Evolutionary conservation across 495 filamentous ascomycete species (phyloP), one percentile per base, ranked within the genome.

Genomic region (Articulospora tetracladia): DNA sequence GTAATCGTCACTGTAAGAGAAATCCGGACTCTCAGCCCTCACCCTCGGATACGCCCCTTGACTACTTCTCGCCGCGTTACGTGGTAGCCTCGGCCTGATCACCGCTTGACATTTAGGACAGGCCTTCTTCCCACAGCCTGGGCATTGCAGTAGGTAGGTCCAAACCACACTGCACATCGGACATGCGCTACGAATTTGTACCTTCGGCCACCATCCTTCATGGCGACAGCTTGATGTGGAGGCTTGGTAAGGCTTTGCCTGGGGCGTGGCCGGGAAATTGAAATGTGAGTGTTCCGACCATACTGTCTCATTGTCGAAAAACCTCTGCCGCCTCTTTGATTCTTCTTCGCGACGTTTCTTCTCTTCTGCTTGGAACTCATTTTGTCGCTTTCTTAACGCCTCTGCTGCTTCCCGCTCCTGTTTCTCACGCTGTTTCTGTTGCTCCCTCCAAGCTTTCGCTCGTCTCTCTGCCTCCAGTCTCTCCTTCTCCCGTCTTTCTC

Each of bases 131-230:
- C 56, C 46, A 59, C 69, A 71, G 51, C 60, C 55, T 3, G 69
- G 69, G 58, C 69, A 71, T 52, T 71, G 48, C 28, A 69, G 60
- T 30, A 71, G 61, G 61, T 68, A 71, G n/a, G 39, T 66, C 57
- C 61, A 68, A 55, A 19, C n/a, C 23, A 56, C 66, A 47, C 22
- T 20, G 55, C 69, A 71, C 49, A 47, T 47, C 32, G 56, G 57
- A 46, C 69, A 71, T 23, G 30, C 36, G 46, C 22, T 51, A 50
- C 57, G 64, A 41, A 57, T 65, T 47, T 69, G 32, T 28, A 68
- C 27, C 56, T 69, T 69, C 3, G 54, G 23, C 69, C 69, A 71
- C 69, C 69, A 71, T 32, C 65, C 65, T 20, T 61, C 55, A 26
- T 71, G 69, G 39, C 6, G 3, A 44, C 67, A 71, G 27, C 41